These are phyloP conservation scores for Lentinula boryana DNA, from an alignment of 768 basidiomycete genomes.

Conservation along the genomic window DNA sequence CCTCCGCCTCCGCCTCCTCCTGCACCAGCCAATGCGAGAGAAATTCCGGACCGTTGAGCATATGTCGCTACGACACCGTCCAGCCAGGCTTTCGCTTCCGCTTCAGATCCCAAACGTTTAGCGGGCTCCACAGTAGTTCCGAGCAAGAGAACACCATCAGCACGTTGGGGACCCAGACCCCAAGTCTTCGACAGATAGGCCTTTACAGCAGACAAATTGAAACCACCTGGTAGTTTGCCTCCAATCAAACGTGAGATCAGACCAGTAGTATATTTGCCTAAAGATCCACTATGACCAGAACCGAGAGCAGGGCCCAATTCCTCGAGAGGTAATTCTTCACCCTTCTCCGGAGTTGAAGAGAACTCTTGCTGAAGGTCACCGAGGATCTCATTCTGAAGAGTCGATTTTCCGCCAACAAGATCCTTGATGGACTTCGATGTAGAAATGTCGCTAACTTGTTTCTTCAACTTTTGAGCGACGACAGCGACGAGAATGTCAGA, in stretches of 20 bases:
- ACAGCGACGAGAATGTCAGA: slow-evolving; percentile 81
- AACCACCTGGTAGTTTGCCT: slow-evolving; percentile 98
- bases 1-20: slow-evolving; percentile 56
- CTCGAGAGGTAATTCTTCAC: slow-evolving; percentile 93
- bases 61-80: slow-evolving; percentile 81
- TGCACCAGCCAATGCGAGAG: slow-evolving; percentile 63
- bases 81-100: slow-evolving; percentile 91
- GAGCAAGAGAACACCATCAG: slow-evolving; percentile 85
- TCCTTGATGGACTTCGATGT: slow-evolving; percentile 96
- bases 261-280: slow-evolving; percentile 92
- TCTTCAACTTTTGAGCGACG: slow-evolving; percentile 98
- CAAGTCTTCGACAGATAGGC: slow-evolving; percentile 84
- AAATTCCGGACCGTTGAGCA: slow-evolving; percentile 85
- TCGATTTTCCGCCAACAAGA: slow-evolving; percentile 97
- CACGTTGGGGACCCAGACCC: slow-evolving; percentile 89
- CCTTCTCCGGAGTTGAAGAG: slow-evolving; percentile 92
- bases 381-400: slow-evolving; percentile 96
- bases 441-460: slow-evolving; percentile 83
- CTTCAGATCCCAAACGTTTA: slow-evolving; percentile 88
- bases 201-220: slow-evolving; percentile 91
- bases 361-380: slow-evolving; percentile 97
- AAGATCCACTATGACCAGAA: slow-evolving; percentile 74
- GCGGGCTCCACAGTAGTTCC: slow-evolving; percentile 91
- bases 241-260: slow-evolving; percentile 89
- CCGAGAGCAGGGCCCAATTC: slow-evolving; percentile 86